These are phyloP conservation scores for Sextonia rubra DNA, from an alignment of 164 flowering plant species.

Conservation along the genomic window DNA sequence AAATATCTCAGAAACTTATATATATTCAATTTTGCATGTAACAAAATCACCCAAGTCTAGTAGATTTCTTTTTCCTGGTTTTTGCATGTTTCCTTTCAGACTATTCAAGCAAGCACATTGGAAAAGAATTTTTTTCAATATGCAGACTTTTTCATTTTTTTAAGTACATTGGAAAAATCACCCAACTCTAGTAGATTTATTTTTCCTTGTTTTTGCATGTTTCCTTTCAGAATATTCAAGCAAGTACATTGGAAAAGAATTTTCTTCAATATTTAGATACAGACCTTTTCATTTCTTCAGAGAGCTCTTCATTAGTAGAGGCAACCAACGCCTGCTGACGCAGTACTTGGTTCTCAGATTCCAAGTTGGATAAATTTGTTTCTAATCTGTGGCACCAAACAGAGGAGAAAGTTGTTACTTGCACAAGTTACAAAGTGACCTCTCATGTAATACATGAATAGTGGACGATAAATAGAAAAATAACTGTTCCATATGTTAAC, in stretches of 20 bases:
- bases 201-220: not conserved
- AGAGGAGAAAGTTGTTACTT: not conserved
- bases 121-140: not conserved
- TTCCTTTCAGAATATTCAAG: constrained; percentile 1
- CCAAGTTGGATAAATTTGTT: constrained; percentile 57
- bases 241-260: not conserved
- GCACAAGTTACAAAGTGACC: not conserved
- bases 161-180: too few species aligned
- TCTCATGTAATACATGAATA: not conserved
- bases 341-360: constrained; percentile 81
- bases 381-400: constrained; percentile 43
- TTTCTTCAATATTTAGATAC: constrained; percentile 9
- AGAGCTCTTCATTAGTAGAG: constrained; percentile 46
- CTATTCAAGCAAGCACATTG: constrained; percentile 1
- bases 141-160: too few species aligned
- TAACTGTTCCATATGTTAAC: constrained; percentile 22
- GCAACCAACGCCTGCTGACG: constrained; percentile 74
- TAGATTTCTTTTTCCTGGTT: not conserved
- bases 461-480: not conserved
- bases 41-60: not conserved
- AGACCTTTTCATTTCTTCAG: constrained; percentile 55
- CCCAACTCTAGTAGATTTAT: not conserved
- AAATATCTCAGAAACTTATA: constrained; percentile 9
- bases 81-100: not conserved
- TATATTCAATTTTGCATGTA: not conserved